These are phyloP conservation scores for Platanus orientalis DNA, from an alignment of 164 flowering plant species.

Conservation along the genomic window DNA sequence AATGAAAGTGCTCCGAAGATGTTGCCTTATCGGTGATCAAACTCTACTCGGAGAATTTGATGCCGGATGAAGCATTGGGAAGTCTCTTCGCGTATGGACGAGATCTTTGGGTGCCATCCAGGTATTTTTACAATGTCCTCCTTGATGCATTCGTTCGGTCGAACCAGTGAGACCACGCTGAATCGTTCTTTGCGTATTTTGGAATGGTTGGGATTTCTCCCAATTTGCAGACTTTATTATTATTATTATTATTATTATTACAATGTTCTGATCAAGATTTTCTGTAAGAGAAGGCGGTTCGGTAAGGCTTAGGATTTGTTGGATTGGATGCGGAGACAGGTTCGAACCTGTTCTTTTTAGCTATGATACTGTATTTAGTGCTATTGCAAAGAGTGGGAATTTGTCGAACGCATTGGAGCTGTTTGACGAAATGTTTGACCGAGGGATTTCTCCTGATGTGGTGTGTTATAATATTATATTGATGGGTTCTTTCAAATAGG, in stretches of 20 bases:
- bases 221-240: slow-evolving; percentile 13
- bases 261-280: too few relatives aligned
- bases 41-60: slow-evolving; percentile 42
- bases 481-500: slow-evolving; percentile 65
- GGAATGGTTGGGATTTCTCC: slow-evolving; percentile 26
- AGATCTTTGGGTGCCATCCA: slow-evolving; percentile 64
- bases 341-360: slow-evolving; percentile 47
- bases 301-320: too few relatives aligned
- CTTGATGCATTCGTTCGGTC: slow-evolving; percentile 56
- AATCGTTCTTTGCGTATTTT: slow-evolving; percentile 51
- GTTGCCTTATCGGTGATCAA: slow-evolving; percentile 54
- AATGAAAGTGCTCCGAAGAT: slow-evolving; percentile 60
- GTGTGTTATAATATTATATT: slow-evolving; percentile 73
- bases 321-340: slow-evolving; percentile 13
- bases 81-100: slow-evolving; percentile 50
- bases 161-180: slow-evolving; percentile 52
- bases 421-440: slow-evolving; percentile 80
- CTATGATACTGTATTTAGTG: slow-evolving; percentile 55
- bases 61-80: slow-evolving; percentile 55
- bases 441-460: slow-evolving; percentile 62
- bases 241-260: too few relatives aligned
- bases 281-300: too few relatives aligned
- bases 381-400: slow-evolving; percentile 38
- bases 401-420: slow-evolving; percentile 44
- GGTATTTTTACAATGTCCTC: slow-evolving; percentile 59